These are phyloP conservation scores for Anthostomella pinea DNA, from an alignment of 2,329 filamentous ascomycete species.

Conservation along the genomic window DNA sequence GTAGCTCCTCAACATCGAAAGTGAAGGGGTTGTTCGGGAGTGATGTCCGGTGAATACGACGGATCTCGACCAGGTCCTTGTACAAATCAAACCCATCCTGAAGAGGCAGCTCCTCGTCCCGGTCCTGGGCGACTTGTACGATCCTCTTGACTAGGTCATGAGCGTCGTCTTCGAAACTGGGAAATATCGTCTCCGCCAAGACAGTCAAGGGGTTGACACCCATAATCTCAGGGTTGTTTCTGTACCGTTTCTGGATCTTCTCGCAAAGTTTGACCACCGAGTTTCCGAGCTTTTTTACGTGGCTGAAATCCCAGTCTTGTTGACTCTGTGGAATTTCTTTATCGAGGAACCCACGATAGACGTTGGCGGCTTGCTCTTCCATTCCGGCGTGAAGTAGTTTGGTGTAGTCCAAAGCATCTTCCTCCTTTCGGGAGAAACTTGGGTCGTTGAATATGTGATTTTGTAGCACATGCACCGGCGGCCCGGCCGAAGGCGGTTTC, in stretches of 20 bases:
- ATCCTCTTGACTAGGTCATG: slow-evolving; percentile 81
- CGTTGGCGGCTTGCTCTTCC: slow-evolving; percentile 69
- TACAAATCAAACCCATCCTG: slow-evolving; percentile 95
- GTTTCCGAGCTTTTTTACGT: slow-evolving; percentile 86
- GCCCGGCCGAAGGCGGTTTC: slow-evolving; percentile 79
- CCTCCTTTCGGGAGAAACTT: slow-evolving; percentile 66
- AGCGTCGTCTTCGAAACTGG: slow-evolving; percentile 86
- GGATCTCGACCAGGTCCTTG: slow-evolving; percentile 80
- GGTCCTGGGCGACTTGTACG: slow-evolving; percentile 66
- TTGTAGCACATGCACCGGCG: slow-evolving; percentile 76
- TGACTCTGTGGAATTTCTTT: slow-evolving; percentile 76
- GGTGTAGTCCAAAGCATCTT: slow-evolving; percentile 70
- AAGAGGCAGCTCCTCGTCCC: slow-evolving; percentile 73
- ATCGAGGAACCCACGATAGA: slow-evolving; percentile 76
- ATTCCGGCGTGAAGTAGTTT: slow-evolving; percentile 71
- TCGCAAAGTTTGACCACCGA: slow-evolving; percentile 81
- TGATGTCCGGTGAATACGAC: slow-evolving; percentile 73
- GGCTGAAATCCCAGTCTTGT: slow-evolving; percentile 84
- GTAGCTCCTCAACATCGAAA: slow-evolving; percentile 80
- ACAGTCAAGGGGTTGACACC: slow-evolving; percentile 65
- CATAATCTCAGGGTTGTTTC: slow-evolving; percentile 83
- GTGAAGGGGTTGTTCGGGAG: slow-evolving; percentile 74
- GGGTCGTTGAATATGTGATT: slow-evolving; percentile 79
- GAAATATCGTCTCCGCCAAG: slow-evolving; percentile 79
- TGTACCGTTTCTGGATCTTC: slow-evolving; percentile 88